Conservation (phyloP, 805 yeast genomes). For the Ogataea dorogensis region DNA sequence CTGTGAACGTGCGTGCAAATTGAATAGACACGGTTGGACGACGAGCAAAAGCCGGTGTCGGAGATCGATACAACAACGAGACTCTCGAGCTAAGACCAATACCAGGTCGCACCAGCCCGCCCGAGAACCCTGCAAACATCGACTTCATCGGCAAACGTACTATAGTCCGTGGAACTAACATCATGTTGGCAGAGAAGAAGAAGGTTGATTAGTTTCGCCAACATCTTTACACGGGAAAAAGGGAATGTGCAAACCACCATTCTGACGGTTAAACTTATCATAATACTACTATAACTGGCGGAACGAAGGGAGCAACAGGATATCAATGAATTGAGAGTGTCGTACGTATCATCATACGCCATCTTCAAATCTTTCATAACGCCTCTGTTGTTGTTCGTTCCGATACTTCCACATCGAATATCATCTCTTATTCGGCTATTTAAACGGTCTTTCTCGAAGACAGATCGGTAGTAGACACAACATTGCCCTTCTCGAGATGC, state of each 20-base stretch:
- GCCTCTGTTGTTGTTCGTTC: no score
- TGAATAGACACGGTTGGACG: background rate
- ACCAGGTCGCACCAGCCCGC: background rate
- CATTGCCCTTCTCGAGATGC: conserved; percentile 68
- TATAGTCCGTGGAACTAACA: conserved; percentile 4
- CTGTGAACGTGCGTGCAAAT: background rate
- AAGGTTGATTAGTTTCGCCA: background rate
- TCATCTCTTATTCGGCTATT: conserved; percentile 10
- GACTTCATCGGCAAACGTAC: conserved; percentile 1
- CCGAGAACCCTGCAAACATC: background rate
- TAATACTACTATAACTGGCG: no score
- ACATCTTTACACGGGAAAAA: conserved; percentile 6
- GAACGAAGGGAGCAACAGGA: no score
- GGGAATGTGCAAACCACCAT: conserved; percentile 1
- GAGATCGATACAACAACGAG: background rate
- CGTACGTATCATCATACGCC: no score
- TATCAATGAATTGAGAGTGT: background rate
- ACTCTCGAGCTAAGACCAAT: background rate
- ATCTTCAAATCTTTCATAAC: no score
- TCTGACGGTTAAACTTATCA: no score
- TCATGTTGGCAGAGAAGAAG: conserved; percentile 1
- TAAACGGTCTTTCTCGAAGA: conserved; percentile 20
- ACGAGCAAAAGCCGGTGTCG: background rate
- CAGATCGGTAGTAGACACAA: conserved; percentile 27
- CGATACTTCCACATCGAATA: conserved; percentile 10